Evolutionary conservation across 1,284 basidiomycete species (phyloP).

Genomic region (Cryptococcus neoformans): DNA sequence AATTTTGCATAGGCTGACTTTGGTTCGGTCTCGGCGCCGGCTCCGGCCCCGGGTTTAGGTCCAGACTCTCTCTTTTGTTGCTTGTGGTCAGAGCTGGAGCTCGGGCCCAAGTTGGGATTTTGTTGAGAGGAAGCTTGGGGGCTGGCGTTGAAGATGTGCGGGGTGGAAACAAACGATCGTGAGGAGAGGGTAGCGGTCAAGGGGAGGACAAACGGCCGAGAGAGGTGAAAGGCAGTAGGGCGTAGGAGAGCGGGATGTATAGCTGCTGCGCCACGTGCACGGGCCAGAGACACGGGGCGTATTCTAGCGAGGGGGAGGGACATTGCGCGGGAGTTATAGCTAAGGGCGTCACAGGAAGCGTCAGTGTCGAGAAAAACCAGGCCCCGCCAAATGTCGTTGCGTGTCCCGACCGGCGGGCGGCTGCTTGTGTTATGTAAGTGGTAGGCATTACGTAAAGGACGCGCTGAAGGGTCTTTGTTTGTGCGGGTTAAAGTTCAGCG

Average conservation of each 20-base stretch:
- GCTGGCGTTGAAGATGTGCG: too few species aligned
- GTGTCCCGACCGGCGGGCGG: background rate
- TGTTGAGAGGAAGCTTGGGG: background rate
- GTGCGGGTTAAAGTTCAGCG: too few species aligned
- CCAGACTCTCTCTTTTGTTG: background rate
- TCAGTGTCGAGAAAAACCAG: background rate
- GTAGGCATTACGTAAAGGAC: background rate
- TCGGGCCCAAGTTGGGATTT: background rate
- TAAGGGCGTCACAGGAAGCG: too few species aligned
- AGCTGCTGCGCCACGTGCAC: background rate
- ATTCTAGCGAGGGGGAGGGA: background rate
- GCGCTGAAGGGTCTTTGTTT: too few species aligned
- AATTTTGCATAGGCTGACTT: conserved; percentile 54
- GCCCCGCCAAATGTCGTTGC: background rate
- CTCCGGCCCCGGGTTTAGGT: conserved; percentile 45
- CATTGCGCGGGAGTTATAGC: background rate
- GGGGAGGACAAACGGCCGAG: background rate
- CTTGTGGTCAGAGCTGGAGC: background rate
- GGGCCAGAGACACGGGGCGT: background rate
- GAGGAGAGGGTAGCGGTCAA: background rate
- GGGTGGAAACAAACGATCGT: too few species aligned
- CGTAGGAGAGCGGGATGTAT: too few species aligned
- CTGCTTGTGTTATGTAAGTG: too few species aligned
- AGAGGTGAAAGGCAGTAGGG: background rate
- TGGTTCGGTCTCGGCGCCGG: conserved; percentile 52